Evolutionary conservation across 2,329 filamentous ascomycete genomes (phyloP), one percentile per base, ranked within the genome.

Genomic region (Zopfia rhizophila): DNA sequence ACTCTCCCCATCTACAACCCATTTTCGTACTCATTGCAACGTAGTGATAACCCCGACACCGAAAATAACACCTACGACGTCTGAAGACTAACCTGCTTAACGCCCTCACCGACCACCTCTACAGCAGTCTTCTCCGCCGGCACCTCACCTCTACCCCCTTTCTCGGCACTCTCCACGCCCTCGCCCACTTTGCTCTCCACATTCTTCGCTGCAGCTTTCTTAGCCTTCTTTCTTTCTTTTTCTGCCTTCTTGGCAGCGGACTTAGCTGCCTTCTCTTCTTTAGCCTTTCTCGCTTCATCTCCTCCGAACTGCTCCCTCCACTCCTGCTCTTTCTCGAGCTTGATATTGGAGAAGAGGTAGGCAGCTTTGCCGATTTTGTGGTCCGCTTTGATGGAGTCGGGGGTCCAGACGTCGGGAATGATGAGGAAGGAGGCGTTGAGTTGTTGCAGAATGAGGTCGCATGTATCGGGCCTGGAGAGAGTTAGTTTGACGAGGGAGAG

Each of bases 291-390:
- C 24, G 81, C 79, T 63, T 86, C 83, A 14, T 81, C 83, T 5
- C 86, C 86, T 38, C 86, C 86, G 60, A 86, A 96, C 58, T 83
- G 81, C 53, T 88, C 83, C 47, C 88, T 85, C 91, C 91, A 96
- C 69, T 93, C 88, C 38, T 88, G 84, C 33, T 89, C 85, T 77
- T 92, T 93, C 71, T 89, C 86, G 7, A 87, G 80, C 55, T 91
- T 89, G 64, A 96, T 96, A 41, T 82, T 83, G n/a, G 83, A 83
- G 75, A 96, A 96, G 22, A 96, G 79, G 78, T 91, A 87, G 55
- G 84, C 82, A 0, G 91, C 85, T 66, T 88, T 87, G 58, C 90
- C 90, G 54, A 97, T 88, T 68, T 86, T 87, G 75, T 96, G 91
- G 45, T 88, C 89, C 1, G 87, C 80, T 58, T 56, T 76, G 61